A percentile compares a stretch with the other conserved stretches of the same genome.
These are phyloP conservation scores for Microbotryomycetes sp. DNA, from an alignment of 1,284 basidiomycete genomes.

Conservation along the genomic window DNA sequence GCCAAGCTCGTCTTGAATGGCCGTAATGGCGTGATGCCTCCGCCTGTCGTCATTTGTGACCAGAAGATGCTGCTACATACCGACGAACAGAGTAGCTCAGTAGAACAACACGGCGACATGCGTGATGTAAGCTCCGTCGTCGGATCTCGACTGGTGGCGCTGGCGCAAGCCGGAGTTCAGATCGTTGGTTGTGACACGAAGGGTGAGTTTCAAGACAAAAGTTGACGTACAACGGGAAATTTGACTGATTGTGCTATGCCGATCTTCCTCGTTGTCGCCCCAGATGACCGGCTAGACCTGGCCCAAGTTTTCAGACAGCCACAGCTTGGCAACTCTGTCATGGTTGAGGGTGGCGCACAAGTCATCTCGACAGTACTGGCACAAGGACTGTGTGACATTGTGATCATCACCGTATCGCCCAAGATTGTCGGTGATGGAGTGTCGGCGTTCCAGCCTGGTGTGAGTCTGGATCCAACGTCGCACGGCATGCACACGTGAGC, in stretches of 20 bases:
- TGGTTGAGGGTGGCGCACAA: constrained; percentile 90
- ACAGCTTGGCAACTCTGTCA: constrained; percentile 52
- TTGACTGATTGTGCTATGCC: too few relatives aligned
- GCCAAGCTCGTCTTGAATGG: constrained; percentile 72
- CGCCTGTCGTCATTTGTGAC: constrained; percentile 67
- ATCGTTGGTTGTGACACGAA: too few relatives aligned
- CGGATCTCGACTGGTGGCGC: too few relatives aligned
- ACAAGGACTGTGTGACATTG: constrained; percentile 54
- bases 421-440: constrained; percentile 70
- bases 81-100: too few relatives aligned
- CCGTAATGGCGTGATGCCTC: constrained; percentile 54
- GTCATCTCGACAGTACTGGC: constrained; percentile 73
- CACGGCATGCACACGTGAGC: neutral
- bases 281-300: constrained; percentile 5
- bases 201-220: too few relatives aligned
- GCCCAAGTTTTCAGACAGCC: neutral
- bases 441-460: constrained; percentile 43
- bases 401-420: constrained; percentile 79
- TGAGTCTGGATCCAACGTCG: constrained; percentile 1
- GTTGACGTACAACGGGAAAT: too few relatives aligned
- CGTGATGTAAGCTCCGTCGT: too few relatives aligned
- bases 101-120: too few relatives aligned
- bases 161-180: too few relatives aligned
- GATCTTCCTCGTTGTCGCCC: constrained; percentile 6
- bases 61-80: constrained; percentile 39